phyloP scores from a whole-genome alignment of 257 asterid genomes.

The Lycium ferocissimum region DNA sequence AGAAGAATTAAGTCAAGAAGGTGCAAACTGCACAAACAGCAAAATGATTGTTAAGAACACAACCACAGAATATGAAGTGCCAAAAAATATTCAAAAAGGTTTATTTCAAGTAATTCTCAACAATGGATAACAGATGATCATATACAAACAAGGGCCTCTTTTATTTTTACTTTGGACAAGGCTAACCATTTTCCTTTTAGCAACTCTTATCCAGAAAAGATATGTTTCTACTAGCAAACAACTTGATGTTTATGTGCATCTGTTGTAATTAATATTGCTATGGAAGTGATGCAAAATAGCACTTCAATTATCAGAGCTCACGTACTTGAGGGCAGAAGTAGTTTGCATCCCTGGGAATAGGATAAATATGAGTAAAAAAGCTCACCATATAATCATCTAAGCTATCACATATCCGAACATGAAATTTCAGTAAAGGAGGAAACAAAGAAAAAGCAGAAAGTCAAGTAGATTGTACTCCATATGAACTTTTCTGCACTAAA shows the following conservation, averaged over 20 bases:
- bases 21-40: background rate
- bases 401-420: background rate
- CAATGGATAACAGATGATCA: background rate
- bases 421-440: conserved; percentile 26
- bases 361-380: background rate
- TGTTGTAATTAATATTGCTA: background rate
- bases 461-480: conserved; percentile 53
- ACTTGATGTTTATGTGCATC: background rate
- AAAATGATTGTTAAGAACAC: conserved; percentile 1
- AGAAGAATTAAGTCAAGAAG: background rate
- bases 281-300: background rate
- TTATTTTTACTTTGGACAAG: background rate
- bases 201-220: background rate
- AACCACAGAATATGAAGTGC: background rate
- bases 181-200: conserved; percentile 22
- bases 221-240: background rate
- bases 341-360: background rate
- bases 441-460: conserved; percentile 25
- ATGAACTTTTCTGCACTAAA: conserved; percentile 62
- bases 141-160: background rate
- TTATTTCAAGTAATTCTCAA: background rate
- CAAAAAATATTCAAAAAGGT: background rate
- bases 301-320: background rate
- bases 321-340: conserved; percentile 7
- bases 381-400: conserved; percentile 25